Percentiles rank a stretch among this genome's conserved stretches.
phyloP scores from a whole-genome alignment of 805 yeast species.

The Kuraishia capsulata region DNA sequence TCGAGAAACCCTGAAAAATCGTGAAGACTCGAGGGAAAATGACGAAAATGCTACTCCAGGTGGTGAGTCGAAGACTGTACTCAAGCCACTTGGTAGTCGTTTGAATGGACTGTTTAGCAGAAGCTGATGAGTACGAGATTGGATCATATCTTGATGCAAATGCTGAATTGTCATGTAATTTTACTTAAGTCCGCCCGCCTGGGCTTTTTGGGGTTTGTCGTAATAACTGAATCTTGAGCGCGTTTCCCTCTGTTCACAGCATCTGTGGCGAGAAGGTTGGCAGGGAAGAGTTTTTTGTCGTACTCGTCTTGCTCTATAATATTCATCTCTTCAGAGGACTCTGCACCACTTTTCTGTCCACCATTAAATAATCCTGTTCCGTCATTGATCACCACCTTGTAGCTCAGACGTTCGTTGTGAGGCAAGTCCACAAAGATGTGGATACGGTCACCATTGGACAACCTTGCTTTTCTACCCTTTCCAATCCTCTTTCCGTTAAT shows the following conservation, averaged over 20 bases:
- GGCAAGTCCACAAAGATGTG: constrained; percentile 56
- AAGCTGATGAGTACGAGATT: background rate
- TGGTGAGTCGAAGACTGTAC: background rate
- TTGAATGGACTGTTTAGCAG: background rate
- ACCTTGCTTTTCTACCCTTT: constrained; percentile 49
- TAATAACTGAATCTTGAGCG: background rate
- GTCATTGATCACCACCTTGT: constrained; percentile 43
- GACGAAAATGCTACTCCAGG: background rate
- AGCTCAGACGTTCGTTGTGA: constrained; percentile 43
- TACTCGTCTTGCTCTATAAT: constrained; percentile 2
- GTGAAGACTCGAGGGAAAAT: background rate
- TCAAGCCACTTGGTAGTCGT: background rate
- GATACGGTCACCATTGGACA: constrained; percentile 58
- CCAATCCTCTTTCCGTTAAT: constrained; percentile 54
- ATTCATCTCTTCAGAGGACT: constrained; percentile 1
- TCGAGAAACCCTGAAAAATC: constrained; percentile 25
- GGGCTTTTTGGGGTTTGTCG: constrained; percentile 5
- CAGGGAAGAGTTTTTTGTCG: constrained; percentile 3
- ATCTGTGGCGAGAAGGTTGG: background rate
- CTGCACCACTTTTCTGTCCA: constrained; percentile 19
- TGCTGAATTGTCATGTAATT: background rate
- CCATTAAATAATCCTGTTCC: constrained; percentile 55
- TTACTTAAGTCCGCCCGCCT: constrained; percentile 13
- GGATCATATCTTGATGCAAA: too few species aligned
- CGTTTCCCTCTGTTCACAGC: constrained; percentile 2